Percentiles rank a stretch among this genome's conserved stretches.
Conservation (phyloP, 768 basidiomycete genomes). For the Ramaria sp. region DNA sequence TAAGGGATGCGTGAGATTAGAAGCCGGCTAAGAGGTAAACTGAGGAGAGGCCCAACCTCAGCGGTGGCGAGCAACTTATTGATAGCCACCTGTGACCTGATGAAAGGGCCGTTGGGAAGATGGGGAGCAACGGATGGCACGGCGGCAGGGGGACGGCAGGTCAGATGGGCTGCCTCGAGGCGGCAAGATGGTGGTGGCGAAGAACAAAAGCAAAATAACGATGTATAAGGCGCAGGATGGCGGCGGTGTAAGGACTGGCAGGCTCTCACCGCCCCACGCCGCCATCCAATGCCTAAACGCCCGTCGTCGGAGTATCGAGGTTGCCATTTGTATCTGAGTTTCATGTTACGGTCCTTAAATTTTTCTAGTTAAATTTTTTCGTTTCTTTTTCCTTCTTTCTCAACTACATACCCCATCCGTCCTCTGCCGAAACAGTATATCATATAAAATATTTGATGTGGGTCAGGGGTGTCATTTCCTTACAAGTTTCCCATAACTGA, state of each 20-base stretch:
- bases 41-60: background rate
- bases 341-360: too few species aligned
- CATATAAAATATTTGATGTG: too few species aligned
- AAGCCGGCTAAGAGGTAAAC: background rate
- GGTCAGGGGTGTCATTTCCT: too few species aligned
- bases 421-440: too few species aligned
- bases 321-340: too few species aligned
- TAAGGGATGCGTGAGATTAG: conserved; percentile 1
- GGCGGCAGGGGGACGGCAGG: background rate
- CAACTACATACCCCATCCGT: too few species aligned
- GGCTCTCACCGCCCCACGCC: background rate
- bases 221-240: background rate
- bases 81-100: background rate
- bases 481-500: too few species aligned
- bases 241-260: background rate
- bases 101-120: background rate
- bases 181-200: background rate
- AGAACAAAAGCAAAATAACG: background rate
- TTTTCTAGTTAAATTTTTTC: too few species aligned
- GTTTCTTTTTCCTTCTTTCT: too few species aligned
- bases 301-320: background rate
- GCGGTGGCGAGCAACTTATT: background rate
- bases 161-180: conserved; percentile 1
- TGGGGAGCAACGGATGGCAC: background rate
- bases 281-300: background rate